Conservation (phyloP, 2,329 filamentous ascomycete genomes). For the Claviceps purpurea region DNA sequence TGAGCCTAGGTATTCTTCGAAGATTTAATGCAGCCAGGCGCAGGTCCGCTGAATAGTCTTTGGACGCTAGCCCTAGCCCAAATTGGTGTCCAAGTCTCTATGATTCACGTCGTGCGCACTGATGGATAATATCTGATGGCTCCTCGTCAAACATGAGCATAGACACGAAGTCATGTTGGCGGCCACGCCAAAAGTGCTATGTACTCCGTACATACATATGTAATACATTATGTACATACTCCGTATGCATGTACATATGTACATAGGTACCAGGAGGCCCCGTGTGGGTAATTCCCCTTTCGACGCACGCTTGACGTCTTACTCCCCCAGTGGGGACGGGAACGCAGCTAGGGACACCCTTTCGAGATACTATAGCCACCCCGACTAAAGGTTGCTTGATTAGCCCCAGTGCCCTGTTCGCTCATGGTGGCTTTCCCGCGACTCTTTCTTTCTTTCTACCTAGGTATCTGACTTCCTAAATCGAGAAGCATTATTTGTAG, state of each 20-base stretch:
- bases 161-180: constrained; percentile 1
- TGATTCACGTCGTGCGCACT: neutral
- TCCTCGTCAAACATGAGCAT: neutral
- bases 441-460: constrained; percentile 21
- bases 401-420: neutral
- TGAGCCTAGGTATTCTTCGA: neutral
- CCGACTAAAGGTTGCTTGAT: neutral
- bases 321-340: neutral
- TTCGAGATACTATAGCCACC: neutral
- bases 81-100: neutral
- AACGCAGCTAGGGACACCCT: neutral
- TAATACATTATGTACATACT: no score
- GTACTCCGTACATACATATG: no score
- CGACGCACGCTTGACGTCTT: neutral
- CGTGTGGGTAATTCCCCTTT: neutral
- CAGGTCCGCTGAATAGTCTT: no score
- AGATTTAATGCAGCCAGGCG: neutral
- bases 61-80: neutral
- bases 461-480: constrained; percentile 14
- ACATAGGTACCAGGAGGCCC: neutral
- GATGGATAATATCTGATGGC: neutral
- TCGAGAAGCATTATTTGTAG: constrained; percentile 6
- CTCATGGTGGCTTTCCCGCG: constrained; percentile 9
- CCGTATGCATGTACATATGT: no score
- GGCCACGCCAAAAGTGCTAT: constrained; percentile 3